Evolutionary conservation across 163 green algal genomes (phyloP).

Genomic region (Coccomyxa subellipsoidea): DNA sequence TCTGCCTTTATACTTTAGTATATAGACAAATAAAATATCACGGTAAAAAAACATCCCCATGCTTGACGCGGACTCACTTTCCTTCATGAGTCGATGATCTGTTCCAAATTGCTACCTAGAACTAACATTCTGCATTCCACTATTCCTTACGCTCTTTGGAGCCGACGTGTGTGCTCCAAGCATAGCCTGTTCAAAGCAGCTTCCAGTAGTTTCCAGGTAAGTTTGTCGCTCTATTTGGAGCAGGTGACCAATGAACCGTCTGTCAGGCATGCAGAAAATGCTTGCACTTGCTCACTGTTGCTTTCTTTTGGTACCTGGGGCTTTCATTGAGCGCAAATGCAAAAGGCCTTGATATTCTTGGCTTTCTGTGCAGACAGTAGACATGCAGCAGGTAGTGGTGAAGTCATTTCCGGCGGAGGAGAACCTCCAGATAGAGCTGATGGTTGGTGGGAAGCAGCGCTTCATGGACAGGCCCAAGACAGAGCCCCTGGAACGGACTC

Average conservation of each 20-base stretch:
- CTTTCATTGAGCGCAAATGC: neutral
- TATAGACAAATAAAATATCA: too few species aligned
- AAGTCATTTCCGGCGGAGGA: slow-evolving; percentile 35
- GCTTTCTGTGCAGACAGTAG: neutral
- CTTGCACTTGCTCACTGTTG: neutral
- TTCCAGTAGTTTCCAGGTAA: neutral
- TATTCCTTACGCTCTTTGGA: neutral
- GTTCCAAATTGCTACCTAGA: neutral
- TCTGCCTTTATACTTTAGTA: too few species aligned
- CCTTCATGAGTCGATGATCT: neutral
- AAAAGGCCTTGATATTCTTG: neutral
- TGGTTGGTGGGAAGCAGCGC: slow-evolving; percentile 33
- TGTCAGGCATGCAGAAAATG: too few species aligned
- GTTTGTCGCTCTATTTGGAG: too few species aligned
- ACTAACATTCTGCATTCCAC: neutral
- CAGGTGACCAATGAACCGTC: too few species aligned
- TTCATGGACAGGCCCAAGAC: slow-evolving; percentile 48
- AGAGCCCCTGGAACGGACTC: slow-evolving; percentile 69
- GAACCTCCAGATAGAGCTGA: slow-evolving; percentile 51
- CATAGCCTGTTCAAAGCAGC: neutral
- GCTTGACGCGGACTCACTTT: neutral
- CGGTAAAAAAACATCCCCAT: too few species aligned
- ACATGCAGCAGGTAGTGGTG: slow-evolving; percentile 39
- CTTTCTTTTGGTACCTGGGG: neutral
- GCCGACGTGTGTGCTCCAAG: neutral